Base-by-base conservation (phyloP, 2,329 filamentous ascomycete species). In the Ustulina deusta region DNA sequence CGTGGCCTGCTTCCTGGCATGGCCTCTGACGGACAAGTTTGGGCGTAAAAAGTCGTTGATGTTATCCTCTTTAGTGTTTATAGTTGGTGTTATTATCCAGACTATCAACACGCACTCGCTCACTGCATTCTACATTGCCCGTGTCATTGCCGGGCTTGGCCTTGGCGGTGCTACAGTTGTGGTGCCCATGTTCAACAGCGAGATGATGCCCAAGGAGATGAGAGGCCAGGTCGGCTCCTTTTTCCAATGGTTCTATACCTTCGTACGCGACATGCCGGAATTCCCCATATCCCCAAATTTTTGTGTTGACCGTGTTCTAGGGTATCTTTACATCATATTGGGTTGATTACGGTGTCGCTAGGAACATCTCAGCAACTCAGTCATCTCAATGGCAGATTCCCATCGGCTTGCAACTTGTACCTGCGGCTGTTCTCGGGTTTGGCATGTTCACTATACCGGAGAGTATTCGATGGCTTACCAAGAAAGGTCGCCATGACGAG, bases 381-480 rank as follows among this genome's bases (percentile, higher is more conserved):
- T 69, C 82, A 0, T 75, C 75, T 1, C 85, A 88, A 75, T 88
- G 85, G 86, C 85, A 87, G 74, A 81, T 87, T 32, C 86, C 85
- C 0, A 81, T 88, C 61, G 85, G 83, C 0, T 77, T 87, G 3
- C 85, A 86, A 70, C 77, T 86, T 6, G 74, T 83, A 0, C 83
- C 83, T 0, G 84, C 83, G 0, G 81, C 76, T 1, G 66, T 85
- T 0, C 81, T 86, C 54, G 83, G 82, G 0, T 59, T 85, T 1
- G 83, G 84, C 1, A 82, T 85, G 79, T 72, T 85, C 11, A 82
- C 82, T 0, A 73, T 86, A 1, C 80, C 81, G 13, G 85, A 86
- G 71, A 85, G 83, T 49, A 80, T 83, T 0, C 78, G 84, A 17
- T 87, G 85, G 85, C 79, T 86, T 1, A 80, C 83, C 4, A 79